phyloP scores from a whole-genome alignment of 139 green algal genomes.

The Coccomyxa sp. region DNA sequence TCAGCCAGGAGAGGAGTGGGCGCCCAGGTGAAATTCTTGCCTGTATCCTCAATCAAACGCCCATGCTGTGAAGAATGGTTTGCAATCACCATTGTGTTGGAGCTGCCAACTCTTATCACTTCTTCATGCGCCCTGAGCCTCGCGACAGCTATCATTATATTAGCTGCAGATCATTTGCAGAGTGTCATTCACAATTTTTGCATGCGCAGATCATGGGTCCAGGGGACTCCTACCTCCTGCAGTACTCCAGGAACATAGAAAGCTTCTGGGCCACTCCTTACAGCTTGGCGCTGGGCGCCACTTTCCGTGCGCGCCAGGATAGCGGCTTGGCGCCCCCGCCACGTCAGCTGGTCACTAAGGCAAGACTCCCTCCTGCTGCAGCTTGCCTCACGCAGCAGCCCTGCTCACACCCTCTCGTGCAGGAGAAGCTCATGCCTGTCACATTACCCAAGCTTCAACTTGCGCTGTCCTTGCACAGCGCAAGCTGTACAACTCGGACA shows the following conservation, averaged over 20 bases:
- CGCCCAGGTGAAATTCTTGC: slow-evolving; percentile 25
- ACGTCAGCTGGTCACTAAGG: background rate
- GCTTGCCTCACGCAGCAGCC: background rate
- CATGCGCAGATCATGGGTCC: slow-evolving; percentile 87
- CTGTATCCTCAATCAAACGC: background rate
- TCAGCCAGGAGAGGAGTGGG: slow-evolving; percentile 43
- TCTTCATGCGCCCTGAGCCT: no score
- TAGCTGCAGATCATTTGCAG: no score
- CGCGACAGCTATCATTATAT: no score
- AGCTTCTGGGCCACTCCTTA: slow-evolving; percentile 76
- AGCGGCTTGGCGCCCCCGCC: background rate
- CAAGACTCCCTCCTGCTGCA: background rate
- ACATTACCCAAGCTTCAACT: background rate
- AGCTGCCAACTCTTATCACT: no score
- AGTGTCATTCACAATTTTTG: no score
- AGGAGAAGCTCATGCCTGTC: background rate
- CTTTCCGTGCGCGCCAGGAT: slow-evolving; percentile 34
- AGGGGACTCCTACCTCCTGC: slow-evolving; percentile 85
- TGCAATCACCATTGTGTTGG: background rate
- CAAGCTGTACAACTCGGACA: no score
- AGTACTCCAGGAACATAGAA: slow-evolving; percentile 61
- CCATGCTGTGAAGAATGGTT: background rate
- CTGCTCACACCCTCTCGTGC: background rate
- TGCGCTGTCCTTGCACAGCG: background rate
- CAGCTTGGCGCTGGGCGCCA: slow-evolving; percentile 61